These are phyloP conservation scores for Herpomyces periplanetae DNA, from an alignment of 2,329 filamentous ascomycete genomes.

Conservation along the genomic window DNA sequence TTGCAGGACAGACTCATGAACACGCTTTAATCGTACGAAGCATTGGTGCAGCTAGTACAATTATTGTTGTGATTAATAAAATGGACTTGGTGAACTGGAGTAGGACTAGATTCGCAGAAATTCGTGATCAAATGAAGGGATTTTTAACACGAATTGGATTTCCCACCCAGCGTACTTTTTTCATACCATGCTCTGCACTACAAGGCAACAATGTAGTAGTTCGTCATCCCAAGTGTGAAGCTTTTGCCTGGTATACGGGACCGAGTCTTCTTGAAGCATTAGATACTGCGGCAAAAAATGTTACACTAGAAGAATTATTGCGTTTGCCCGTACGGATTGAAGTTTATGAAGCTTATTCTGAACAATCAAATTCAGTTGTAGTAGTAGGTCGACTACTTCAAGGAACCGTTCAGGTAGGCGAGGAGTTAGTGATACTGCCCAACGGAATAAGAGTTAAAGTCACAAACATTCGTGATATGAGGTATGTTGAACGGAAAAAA, in stretches of 20 bases:
- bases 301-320: slow-evolving; percentile 64
- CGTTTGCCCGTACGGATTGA: slow-evolving; percentile 28
- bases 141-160: slow-evolving; percentile 58
- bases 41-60: slow-evolving; percentile 47
- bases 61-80: slow-evolving; percentile 82
- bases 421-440: slow-evolving; percentile 37
- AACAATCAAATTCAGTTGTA: slow-evolving; percentile 46
- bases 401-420: slow-evolving; percentile 47
- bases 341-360: no score
- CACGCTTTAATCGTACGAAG: slow-evolving; percentile 63
- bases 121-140: slow-evolving; percentile 37
- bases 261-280: slow-evolving; percentile 43
- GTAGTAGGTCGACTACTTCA: slow-evolving; percentile 53
- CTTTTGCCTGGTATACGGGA: slow-evolving; percentile 32
- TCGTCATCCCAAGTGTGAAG: slow-evolving; percentile 14
- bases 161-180: slow-evolving; percentile 34
- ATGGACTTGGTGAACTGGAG: slow-evolving; percentile 61
- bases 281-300: slow-evolving; percentile 36
- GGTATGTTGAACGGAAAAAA: no score
- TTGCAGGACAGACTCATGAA: slow-evolving; percentile 75
- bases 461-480: slow-evolving; percentile 40
- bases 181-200: slow-evolving; percentile 61
- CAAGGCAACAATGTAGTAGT: slow-evolving; percentile 54
- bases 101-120: slow-evolving; percentile 41
- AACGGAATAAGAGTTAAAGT: slow-evolving; percentile 40